Base-by-base conservation (phyloP, 75 land plant species). In the Pinus albicaulis region DNA sequence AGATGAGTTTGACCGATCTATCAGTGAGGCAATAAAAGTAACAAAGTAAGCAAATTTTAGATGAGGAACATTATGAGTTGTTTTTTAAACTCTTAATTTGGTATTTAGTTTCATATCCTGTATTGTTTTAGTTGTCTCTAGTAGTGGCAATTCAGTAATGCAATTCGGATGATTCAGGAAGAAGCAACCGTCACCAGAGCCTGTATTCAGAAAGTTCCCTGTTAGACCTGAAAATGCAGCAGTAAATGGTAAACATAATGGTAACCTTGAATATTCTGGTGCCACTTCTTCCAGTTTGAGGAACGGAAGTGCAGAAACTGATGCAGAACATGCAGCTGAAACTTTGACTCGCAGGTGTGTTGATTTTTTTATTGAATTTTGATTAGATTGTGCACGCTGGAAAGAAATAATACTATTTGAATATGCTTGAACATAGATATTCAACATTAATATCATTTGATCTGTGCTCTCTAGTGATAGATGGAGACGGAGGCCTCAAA, bases 1-100 rank as follows among this genome's bases (percentile, higher is more conserved):
- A 95, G 98, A 95, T 91, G 98, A 98, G 76, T 98, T 78, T 81
- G 99, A 98, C 56, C 86, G 91, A 11, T 95, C 99, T 23, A 98
- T 98, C 70, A 95, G 78, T 28, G 99, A 98, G 84, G 99, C 99
- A 53, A 95, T 98, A 82, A 92, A 98, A 63, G 81, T 87, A 34
- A 93, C 99, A 23, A 95, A 91, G 99, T 95, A 91, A 72, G 81
- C 41, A 19, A 68, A 28, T 24, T 65, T 68, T 36, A 68, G 53
- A 38, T 68, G 20, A 1, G 38, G 3, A 34, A 38, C 44, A 66
- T 11, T 17, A 10, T 10, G 53, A 48, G 53, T 66, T 19, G 19
- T 28, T 68, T 38, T 68, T 41, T 41, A 22, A 41, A n/a, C 44
- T 20, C 24, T 68, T 22, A 38, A 38, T 7, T 7, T 28, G 23